Evolutionary conservation across 805 yeast species (phyloP).

Genomic region (Monosporozyma servazzii): DNA sequence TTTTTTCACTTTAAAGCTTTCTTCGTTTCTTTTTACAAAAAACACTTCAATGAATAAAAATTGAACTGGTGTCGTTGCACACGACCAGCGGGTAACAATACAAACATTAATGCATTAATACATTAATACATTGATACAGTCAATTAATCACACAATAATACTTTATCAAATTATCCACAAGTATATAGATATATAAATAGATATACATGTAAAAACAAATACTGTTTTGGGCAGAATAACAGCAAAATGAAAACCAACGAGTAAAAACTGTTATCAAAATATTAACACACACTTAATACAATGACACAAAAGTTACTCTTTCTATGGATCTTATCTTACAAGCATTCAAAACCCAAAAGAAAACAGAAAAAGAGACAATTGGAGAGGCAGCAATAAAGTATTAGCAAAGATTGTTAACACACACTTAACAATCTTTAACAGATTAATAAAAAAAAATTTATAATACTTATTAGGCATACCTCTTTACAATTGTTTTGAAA

Average conservation of each 20-base stretch:
- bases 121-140: background rate
- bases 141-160: background rate
- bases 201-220: background rate
- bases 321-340: too few relatives aligned
- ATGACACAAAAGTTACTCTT: too few relatives aligned
- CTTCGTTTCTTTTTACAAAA: background rate
- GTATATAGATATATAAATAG: background rate
- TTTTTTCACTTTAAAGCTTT: background rate
- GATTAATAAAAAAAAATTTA: too few relatives aligned
- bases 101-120: background rate
- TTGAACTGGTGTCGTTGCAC: background rate
- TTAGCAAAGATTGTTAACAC: background rate
- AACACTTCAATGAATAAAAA: background rate
- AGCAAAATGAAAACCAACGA: background rate
- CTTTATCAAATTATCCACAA: background rate
- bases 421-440: background rate
- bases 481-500: background rate
- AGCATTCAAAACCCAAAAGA: too few relatives aligned
- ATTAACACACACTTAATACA: background rate
- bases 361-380: too few relatives aligned
- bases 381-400: too few relatives aligned
- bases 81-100: background rate
- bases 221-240: background rate
- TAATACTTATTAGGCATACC: background rate
- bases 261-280: background rate